Evolutionary conservation across 345 rosid species (phyloP).

Genomic region (Brassica rapa): DNA sequence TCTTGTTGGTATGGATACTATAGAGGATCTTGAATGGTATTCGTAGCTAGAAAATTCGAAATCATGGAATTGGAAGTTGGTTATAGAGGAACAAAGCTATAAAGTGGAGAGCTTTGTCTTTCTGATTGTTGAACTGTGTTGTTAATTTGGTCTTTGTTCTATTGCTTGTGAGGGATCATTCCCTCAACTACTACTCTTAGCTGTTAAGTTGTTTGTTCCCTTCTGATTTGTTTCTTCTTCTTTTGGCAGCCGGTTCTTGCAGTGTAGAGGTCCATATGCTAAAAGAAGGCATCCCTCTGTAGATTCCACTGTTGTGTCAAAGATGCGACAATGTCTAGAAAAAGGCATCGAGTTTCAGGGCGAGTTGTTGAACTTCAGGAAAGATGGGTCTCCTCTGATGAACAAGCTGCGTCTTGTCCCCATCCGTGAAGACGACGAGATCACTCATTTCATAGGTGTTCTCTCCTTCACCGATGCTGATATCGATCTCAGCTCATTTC

Average conservation of each 20-base stretch:
- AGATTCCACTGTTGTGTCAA: slow-evolving; percentile 67
- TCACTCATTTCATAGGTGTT: slow-evolving; percentile 87
- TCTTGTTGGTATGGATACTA: neutral
- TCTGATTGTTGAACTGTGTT: neutral
- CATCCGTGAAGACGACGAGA: slow-evolving; percentile 75
- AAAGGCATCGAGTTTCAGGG: slow-evolving; percentile 90
- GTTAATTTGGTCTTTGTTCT: too few relatives aligned
- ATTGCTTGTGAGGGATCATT: too few relatives aligned
- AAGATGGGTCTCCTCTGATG: slow-evolving; percentile 87
- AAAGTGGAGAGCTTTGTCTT: neutral
- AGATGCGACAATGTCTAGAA: slow-evolving; percentile 75
- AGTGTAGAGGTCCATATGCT: slow-evolving; percentile 90
- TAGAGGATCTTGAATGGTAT: neutral
- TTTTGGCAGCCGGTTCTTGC: slow-evolving; percentile 82
- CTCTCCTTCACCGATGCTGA: slow-evolving; percentile 76
- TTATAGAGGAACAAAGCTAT: neutral
- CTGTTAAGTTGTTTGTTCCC: neutral
- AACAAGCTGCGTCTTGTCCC: slow-evolving; percentile 82
- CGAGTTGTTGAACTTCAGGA: slow-evolving; percentile 78
- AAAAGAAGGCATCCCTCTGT: slow-evolving; percentile 87
- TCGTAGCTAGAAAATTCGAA: too few relatives aligned
- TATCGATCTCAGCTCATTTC: slow-evolving; percentile 74
- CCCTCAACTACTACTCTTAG: neutral
- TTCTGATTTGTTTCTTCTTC: neutral
- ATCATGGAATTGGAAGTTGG: neutral